phyloP scores from a whole-genome alignment of 148 eudicot genomes.

The Fagopyrum homotropicum region DNA sequence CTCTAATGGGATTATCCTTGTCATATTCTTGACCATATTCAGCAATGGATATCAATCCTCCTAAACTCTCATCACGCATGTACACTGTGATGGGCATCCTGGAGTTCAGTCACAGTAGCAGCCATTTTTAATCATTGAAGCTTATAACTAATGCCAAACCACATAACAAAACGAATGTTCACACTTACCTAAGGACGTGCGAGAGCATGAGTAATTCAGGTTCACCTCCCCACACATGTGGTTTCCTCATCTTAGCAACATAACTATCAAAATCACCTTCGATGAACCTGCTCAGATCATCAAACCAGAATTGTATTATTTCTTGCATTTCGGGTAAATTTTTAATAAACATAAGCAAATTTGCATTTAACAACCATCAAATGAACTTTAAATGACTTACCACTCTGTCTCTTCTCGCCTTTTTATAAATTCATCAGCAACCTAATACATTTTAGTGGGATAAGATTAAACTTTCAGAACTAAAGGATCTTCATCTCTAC shows the following conservation, averaged over 20 bases:
- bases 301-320: background rate
- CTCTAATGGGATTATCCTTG: slow-evolving; percentile 70
- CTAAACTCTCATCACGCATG: slow-evolving; percentile 61
- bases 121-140: too few species aligned
- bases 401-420: slow-evolving; percentile 96
- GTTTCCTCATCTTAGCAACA: slow-evolving; percentile 65
- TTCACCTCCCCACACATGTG: slow-evolving; percentile 99
- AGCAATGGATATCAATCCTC: slow-evolving; percentile 81
- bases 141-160: too few species aligned
- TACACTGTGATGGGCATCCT: slow-evolving; percentile 97
- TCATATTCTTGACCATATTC: slow-evolving; percentile 96
- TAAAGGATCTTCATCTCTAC: background rate
- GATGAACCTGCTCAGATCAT: slow-evolving; percentile 60
- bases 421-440: slow-evolving; percentile 81
- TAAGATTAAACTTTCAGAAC: slow-evolving; percentile 5
- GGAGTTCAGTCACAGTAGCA: slow-evolving; percentile 7
- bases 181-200: slow-evolving; percentile 74
- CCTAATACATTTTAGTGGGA: slow-evolving; percentile 36
- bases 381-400: slow-evolving; percentile 30
- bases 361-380: background rate
- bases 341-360: background rate
- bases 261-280: slow-evolving; percentile 88
- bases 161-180: background rate
- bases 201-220: slow-evolving; percentile 97
- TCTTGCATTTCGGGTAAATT: background rate